These are phyloP conservation scores for Penicillium sp. DNA, from an alignment of 2,329 filamentous ascomycete genomes.

Conservation along the genomic window DNA sequence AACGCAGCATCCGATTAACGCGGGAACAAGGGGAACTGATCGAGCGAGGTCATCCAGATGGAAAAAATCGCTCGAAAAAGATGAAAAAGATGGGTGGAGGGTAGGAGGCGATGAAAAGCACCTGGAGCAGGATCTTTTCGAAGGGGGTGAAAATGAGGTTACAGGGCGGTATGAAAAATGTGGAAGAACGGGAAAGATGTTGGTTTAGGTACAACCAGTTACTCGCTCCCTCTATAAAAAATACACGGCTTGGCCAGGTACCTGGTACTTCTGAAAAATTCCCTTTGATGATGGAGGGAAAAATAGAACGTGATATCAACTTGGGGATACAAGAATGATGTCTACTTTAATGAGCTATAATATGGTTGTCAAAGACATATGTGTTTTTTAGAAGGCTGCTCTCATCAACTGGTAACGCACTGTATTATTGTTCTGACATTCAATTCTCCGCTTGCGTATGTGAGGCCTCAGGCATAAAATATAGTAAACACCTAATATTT, in stretches of 20 bases:
- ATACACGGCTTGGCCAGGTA: conserved; percentile 8
- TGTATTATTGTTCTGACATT: conserved; percentile 9
- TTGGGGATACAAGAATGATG: neutral
- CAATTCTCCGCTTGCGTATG: conserved; percentile 9
- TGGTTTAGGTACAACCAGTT: conserved; percentile 11
- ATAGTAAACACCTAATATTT: neutral
- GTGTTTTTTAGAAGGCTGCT: neutral
- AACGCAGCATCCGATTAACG: conserved; percentile 45
- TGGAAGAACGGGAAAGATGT: conserved; percentile 8
- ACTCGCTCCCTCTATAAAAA: conserved; percentile 8
- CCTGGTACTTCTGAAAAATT: conserved; percentile 5
- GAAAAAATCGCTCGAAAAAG: conserved; percentile 38
- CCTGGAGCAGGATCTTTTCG: conserved; percentile 13
- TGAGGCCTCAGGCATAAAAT: conserved; percentile 7
- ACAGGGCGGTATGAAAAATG: conserved; percentile 11
- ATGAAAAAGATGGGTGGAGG: conserved; percentile 37
- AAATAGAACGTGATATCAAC: neutral
- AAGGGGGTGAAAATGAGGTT: conserved; percentile 12
- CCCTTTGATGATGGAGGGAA: neutral
- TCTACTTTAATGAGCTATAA: neutral
- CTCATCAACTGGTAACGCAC: conserved; percentile 11
- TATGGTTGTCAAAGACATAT: neutral
- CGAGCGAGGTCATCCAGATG: conserved; percentile 37
- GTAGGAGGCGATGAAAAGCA: conserved; percentile 31
- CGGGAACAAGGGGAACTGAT: conserved; percentile 35